Conservation (phyloP, 208 protist genomes). For the Leishmania lainsoni region DNA sequence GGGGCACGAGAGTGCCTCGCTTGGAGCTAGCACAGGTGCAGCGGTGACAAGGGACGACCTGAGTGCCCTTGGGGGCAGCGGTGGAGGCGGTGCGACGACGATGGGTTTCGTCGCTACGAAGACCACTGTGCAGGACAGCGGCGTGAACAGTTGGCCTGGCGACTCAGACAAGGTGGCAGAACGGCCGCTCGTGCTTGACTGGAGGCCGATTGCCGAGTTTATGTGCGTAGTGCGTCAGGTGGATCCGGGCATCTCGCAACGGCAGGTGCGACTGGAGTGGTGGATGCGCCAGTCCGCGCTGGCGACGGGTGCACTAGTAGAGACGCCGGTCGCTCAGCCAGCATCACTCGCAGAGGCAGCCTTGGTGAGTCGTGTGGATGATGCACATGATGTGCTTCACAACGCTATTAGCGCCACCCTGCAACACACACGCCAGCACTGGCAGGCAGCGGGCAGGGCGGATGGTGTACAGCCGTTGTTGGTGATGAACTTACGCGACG, state of each 20-base stretch:
- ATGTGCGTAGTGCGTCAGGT: slow-evolving; percentile 7
- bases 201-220: slow-evolving; percentile 22
- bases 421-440: not conserved
- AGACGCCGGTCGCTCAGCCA: not conserved
- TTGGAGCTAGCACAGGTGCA: not conserved
- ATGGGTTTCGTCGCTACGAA: not conserved
- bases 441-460: not conserved
- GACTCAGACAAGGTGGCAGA: not conserved
- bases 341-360: not conserved
- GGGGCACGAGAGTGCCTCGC: not conserved
- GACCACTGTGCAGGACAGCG: not conserved
- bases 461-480: not conserved
- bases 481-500: slow-evolving; percentile 7
- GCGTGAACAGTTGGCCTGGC: not conserved
- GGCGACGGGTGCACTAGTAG: not conserved
- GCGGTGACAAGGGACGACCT: not conserved
- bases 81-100: not conserved
- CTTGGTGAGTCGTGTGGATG: not conserved
- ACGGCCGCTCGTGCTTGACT: slow-evolving; percentile 21
- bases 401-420: slow-evolving; percentile 8
- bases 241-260: slow-evolving; percentile 17
- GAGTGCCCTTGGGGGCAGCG: not conserved
- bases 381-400: slow-evolving; percentile 11
- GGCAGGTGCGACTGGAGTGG: slow-evolving; percentile 17
- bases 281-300: slow-evolving; percentile 1